Base-by-base conservation (phyloP, 108 stramenopile species). In the Nitzschia sp. region DNA sequence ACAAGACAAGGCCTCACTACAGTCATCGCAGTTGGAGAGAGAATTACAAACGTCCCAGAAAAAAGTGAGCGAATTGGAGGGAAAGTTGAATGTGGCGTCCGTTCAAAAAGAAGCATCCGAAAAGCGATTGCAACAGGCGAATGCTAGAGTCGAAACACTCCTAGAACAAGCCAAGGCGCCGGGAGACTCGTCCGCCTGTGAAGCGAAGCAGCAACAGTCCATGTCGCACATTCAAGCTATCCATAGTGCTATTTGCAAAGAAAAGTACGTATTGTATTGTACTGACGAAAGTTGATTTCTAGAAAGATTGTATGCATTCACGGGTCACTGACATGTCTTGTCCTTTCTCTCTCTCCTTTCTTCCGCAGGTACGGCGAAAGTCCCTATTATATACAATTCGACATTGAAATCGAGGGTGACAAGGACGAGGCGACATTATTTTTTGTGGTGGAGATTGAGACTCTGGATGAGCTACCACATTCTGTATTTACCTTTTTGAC, bases 401-500 rank as follows among this genome's bases (percentile, higher is more conserved):
- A 48, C 16, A 27, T 64, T 27, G 27, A 15, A 1, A 50, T 64
- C 19, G 63, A 64, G 1, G 47, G 27, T 34, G 31, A 52, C 16
- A 30, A 33, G 9, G 6, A 48, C 1, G 38, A 61, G 19, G 9
- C 11, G 6, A 8, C 13, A 8, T n/a, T 17, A 27, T 48, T 52
- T 15, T 71, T 71, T 41, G 58, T 64, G 15, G 53, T 72, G 25
- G 71, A 72, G 45, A 28, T 72, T 23, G 16, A 52, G 30, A 34
- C 71, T 2, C 48, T 44, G 15, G 54, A 57, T 9, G 17, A 22
- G 21, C 34, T 76, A 33, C 68, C 75, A 8, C 68, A 64, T 69
- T 62, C 68, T 22, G 58, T 56, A 0, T 69, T 38, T 35, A 69
- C 62, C 6, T 69, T 76, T 50, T 56, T 76, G 19, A 36, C 67